These are phyloP conservation scores for Stephania cephalantha DNA, from an alignment of 164 flowering plant genomes.

Conservation along the genomic window DNA sequence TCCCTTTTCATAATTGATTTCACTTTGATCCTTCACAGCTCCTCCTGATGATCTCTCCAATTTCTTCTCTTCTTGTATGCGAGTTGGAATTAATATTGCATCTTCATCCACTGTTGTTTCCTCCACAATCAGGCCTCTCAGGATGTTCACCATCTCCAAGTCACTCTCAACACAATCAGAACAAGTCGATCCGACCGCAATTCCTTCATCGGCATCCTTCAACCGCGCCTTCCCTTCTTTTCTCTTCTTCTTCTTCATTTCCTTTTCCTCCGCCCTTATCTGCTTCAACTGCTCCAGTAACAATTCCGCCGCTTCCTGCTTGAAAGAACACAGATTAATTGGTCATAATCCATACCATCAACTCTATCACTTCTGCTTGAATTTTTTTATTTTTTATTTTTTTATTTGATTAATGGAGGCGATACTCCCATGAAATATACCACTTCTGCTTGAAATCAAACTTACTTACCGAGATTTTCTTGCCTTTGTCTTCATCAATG, in stretches of 20 bases:
- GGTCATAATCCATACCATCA: too few relatives aligned
- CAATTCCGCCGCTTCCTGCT: conserved; percentile 40
- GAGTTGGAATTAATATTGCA: conserved; percentile 10
- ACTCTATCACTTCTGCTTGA: background rate
- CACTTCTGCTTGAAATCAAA: background rate
- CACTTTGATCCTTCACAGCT: too few relatives aligned
- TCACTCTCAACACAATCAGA: conserved; percentile 55
- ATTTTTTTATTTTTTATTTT: background rate
- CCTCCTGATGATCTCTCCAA: too few relatives aligned
- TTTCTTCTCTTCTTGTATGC: conserved; percentile 2
- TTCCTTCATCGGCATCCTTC: conserved; percentile 23
- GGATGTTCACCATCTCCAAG: conserved; percentile 39
- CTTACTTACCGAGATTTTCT: conserved; percentile 25
- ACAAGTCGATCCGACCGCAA: conserved; percentile 37
- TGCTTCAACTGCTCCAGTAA: conserved; percentile 34
- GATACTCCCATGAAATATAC: background rate
- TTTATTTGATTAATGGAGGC: background rate
- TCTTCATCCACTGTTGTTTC: conserved; percentile 4
- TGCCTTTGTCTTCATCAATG: conserved; percentile 16
- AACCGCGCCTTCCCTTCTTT: conserved; percentile 38
- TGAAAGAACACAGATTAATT: background rate
- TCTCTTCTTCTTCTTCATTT: conserved; percentile 37
- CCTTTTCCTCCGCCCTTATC: conserved; percentile 46
- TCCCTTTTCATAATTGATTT: conserved; percentile 1
- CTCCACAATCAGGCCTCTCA: conserved; percentile 15